phyloP scores from a whole-genome alignment of 208 protist species.

The Leishmania guyanensis region DNA sequence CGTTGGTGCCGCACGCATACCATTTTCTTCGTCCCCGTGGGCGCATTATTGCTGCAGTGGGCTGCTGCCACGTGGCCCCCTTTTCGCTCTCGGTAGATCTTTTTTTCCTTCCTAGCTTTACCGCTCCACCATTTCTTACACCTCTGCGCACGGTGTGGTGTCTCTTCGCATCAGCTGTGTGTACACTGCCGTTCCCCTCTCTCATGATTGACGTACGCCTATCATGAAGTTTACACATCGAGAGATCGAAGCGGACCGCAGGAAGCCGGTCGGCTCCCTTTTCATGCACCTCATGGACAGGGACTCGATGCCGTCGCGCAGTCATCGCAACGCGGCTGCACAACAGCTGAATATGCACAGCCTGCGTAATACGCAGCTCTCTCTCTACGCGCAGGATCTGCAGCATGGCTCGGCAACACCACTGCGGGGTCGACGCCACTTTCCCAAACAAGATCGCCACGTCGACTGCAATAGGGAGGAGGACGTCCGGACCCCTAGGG shows the following conservation, averaged over 20 bases:
- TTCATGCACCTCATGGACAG: slow-evolving; percentile 64
- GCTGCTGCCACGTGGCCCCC: neutral
- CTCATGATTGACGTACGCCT: neutral
- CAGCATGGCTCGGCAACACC: slow-evolving; percentile 16
- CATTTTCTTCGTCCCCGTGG: neutral
- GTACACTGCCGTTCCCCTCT: too few species aligned
- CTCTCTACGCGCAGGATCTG: slow-evolving; percentile 37
- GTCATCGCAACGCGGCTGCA: slow-evolving; percentile 36
- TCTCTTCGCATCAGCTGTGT: neutral
- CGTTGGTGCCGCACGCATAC: neutral
- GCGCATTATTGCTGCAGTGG: neutral
- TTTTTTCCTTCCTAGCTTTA: neutral
- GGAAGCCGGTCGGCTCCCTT: slow-evolving; percentile 68
- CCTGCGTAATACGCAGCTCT: slow-evolving; percentile 65
- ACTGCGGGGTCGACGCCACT: slow-evolving; percentile 41
- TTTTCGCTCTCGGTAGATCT: neutral
- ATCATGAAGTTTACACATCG: slow-evolving; percentile 48
- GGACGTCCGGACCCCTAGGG: slow-evolving; percentile 7
- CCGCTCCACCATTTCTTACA: neutral
- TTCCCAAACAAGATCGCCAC: slow-evolving; percentile 18
- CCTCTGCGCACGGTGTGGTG: neutral
- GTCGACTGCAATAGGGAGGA: slow-evolving; percentile 10
- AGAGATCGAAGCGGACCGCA: slow-evolving; percentile 52
- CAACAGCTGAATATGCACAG: slow-evolving; percentile 44
- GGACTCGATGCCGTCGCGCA: slow-evolving; percentile 37